phyloP scores from a whole-genome alignment of 2,329 filamentous ascomycete species.

The Mollisia scopiformis region DNA sequence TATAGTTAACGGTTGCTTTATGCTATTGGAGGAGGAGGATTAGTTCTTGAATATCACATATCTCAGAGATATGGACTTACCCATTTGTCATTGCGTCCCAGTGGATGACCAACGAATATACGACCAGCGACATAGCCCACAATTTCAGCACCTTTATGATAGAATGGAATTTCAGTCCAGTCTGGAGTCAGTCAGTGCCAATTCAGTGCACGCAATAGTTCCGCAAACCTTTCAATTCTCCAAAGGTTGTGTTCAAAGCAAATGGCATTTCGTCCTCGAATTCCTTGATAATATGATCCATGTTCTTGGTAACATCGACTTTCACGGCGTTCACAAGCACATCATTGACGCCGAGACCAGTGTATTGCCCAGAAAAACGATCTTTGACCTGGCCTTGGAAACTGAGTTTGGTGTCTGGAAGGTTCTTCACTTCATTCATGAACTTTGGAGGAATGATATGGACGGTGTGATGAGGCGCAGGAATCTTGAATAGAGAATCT shows the following conservation, averaged over 20 bases:
- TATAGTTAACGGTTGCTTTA: too few relatives aligned
- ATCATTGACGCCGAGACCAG: neutral
- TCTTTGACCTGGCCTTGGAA: neutral
- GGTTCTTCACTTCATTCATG: neutral
- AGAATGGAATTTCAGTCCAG: too few relatives aligned
- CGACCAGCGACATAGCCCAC: too few relatives aligned
- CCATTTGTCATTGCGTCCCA: constrained; percentile 16
- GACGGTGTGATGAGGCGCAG: too few relatives aligned
- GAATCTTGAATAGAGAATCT: too few relatives aligned
- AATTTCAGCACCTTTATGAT: too few relatives aligned
- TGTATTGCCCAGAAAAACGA: neutral
- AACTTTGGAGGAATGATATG: too few relatives aligned
- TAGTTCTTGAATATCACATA: too few relatives aligned
- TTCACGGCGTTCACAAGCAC: neutral
- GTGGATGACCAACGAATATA: constrained; percentile 7
- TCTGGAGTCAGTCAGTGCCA: too few relatives aligned
- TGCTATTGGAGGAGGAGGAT: too few relatives aligned
- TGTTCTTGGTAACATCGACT: neutral
- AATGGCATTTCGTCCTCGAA: neutral
- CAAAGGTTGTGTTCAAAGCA: neutral
- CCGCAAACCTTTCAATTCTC: constrained; percentile 23
- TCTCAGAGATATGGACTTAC: constrained; percentile 4
- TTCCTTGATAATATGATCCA: neutral
- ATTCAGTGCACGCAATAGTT: too few relatives aligned
- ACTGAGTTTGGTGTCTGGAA: neutral